Evolutionary conservation across 345 rosid species (phyloP).

Genomic region (Boechera stricta): DNA sequence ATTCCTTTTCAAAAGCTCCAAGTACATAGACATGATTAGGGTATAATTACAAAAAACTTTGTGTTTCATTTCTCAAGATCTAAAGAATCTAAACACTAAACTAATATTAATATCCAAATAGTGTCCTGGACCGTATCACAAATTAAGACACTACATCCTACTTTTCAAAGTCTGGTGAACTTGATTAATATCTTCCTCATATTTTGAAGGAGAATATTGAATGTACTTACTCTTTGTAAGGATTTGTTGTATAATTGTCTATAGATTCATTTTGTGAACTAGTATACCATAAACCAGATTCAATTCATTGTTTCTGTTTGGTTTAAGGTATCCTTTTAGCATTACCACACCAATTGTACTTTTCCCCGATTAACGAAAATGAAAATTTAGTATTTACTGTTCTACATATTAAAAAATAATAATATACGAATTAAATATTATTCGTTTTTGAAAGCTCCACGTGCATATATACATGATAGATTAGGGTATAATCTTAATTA

Average conservation of each 20-base stretch:
- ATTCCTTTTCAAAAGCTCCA: conserved; percentile 26
- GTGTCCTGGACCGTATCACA: neutral
- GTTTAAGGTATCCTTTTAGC: neutral
- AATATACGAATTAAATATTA: neutral
- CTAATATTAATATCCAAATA: neutral
- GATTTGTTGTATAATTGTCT: no score
- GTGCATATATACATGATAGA: neutral
- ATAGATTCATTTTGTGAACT: neutral
- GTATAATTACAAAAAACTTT: neutral
- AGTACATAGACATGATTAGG: conserved; percentile 22
- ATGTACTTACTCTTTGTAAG: no score
- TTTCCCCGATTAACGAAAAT: neutral
- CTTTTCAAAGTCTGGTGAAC: no score
- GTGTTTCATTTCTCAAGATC: conserved; percentile 17
- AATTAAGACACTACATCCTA: no score
- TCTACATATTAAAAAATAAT: neutral
- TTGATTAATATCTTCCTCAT: no score
- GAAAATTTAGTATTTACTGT: neutral
- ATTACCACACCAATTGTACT: neutral
- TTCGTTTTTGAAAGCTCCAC: conserved; percentile 21
- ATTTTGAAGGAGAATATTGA: no score
- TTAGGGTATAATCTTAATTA: conserved; percentile 1
- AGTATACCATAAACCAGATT: neutral
- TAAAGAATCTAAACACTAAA: conserved; percentile 13
- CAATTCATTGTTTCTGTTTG: neutral